phyloP scores from a whole-genome alignment of 768 basidiomycete genomes.

The Suillus hirtellus region DNA sequence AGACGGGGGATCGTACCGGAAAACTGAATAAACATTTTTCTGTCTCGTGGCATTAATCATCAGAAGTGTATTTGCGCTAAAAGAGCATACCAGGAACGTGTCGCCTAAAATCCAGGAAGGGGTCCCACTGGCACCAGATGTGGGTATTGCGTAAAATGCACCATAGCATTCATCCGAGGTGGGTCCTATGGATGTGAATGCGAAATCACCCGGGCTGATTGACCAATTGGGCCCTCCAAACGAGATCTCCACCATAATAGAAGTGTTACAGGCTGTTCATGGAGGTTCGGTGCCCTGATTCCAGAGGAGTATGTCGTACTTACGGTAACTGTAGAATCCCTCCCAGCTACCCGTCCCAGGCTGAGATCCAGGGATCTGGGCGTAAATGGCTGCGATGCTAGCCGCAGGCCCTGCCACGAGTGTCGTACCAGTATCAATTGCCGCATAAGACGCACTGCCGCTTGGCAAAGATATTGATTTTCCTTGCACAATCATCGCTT shows the following conservation, averaged over 20 bases:
- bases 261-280: slow-evolving; percentile 42
- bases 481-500: slow-evolving; percentile 40
- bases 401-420: slow-evolving; percentile 51
- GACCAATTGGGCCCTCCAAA: slow-evolving; percentile 50
- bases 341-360: slow-evolving; percentile 38
- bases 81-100: slow-evolving; percentile 61
- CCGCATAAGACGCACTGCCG: slow-evolving; percentile 38
- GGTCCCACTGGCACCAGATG: slow-evolving; percentile 39
- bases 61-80: not conserved
- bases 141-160: slow-evolving; percentile 74
- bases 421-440: slow-evolving; percentile 63
- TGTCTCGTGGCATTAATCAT: slow-evolving; percentile 19
- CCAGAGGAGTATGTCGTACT: slow-evolving; percentile 19
- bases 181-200: slow-evolving; percentile 46
- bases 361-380: slow-evolving; percentile 43
- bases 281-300: not conserved
- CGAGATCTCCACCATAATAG: slow-evolving; percentile 39
- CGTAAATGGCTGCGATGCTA: slow-evolving; percentile 43
- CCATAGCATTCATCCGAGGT: slow-evolving; percentile 66
- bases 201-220: slow-evolving; percentile 50
- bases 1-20: slow-evolving; percentile 46
- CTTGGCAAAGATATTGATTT: slow-evolving; percentile 31
- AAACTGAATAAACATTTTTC: slow-evolving; percentile 61
- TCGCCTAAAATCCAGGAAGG: slow-evolving; percentile 90
- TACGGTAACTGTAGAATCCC: slow-evolving; percentile 51